Evolutionary conservation across 1,284 basidiomycete species (phyloP), one percentile per base, ranked within the genome.

Genomic region (Apiotrichum montevideense): DNA sequence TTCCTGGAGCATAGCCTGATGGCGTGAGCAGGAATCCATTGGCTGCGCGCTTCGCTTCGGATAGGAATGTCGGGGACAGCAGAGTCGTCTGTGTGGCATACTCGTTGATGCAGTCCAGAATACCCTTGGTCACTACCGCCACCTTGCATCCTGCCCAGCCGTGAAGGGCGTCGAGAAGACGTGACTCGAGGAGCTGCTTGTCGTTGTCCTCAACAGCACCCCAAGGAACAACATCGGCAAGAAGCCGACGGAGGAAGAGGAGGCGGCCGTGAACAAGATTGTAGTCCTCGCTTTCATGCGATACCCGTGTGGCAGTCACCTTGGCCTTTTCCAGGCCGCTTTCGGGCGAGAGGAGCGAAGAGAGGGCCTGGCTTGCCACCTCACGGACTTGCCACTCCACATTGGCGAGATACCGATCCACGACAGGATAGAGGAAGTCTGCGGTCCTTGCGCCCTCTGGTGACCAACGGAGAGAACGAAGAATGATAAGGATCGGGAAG

Each of bases 401-500:
- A 46, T 62, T 68, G 35, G 54, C 54, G 7, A 74, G 56, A 42
- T 64, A 70, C 3, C 60, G 55, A 58, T 59, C 54, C 4, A 71
- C 67, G 1, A 59, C 62, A 8, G 41, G 39, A 29, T 54, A 52
- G 32, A 73, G 51, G 10, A 46, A 32, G 6, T 63, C 57, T 37
- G 69, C 67, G 7, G 73, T 49, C 2, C 58, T 59, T 6, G 48
- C 56, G 5, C 60, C 64, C 0, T 63, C 61, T 0, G 62, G 55
- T 2, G 66, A 65, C 66, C 68, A 73, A n/a, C 65, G 57, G 11
- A 75, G 57, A 52, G 68, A 71, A 14, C 73, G 64, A 14, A 75
- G 42, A 46, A 75, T 73, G 62, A 74, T 74, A 39, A 75, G 55
- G 44, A 73, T 69, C 0, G 73, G 72, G 59, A 75, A 74, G 21